Conservation (phyloP, 2,329 filamentous ascomycete species). For the Ceratocystis alfenasii region DNA sequence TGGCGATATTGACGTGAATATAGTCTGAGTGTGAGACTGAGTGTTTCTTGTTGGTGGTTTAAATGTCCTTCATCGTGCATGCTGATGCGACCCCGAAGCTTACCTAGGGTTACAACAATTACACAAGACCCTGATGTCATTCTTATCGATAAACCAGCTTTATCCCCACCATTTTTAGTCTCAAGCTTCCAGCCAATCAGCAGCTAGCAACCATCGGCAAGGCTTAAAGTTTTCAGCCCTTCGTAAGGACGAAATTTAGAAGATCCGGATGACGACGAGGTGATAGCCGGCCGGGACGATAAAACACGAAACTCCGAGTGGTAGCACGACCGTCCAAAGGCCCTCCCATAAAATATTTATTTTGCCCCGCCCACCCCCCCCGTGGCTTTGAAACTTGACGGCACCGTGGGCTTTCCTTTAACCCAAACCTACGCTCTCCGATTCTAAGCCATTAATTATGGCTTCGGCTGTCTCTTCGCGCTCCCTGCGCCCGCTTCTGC, state of each 20-base stretch:
- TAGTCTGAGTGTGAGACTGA: background rate
- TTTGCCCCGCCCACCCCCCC: no score
- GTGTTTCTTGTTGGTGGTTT: no score
- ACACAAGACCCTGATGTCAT: background rate
- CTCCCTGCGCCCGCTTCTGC: slow-evolving; percentile 7
- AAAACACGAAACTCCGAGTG: background rate
- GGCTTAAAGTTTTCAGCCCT: slow-evolving; percentile 19
- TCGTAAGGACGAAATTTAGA: background rate
- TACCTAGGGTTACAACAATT: no score
- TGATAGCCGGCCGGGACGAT: slow-evolving; percentile 4
- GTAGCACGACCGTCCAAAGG: background rate
- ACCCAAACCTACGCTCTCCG: background rate
- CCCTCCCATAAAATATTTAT: no score
- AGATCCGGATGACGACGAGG: background rate
- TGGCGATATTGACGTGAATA: background rate
- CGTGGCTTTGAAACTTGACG: background rate
- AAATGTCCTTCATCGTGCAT: no score
- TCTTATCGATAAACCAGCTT: slow-evolving; percentile 14
- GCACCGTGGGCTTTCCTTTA: background rate
- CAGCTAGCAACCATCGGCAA: background rate
- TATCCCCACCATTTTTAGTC: background rate
- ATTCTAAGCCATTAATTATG: background rate
- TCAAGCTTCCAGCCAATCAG: slow-evolving; percentile 13
- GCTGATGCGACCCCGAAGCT: no score
- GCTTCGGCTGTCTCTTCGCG: slow-evolving; percentile 8